phyloP scores from a whole-genome alignment of 495 filamentous ascomycete species.

The Talaromyces trachyspermus region DNA sequence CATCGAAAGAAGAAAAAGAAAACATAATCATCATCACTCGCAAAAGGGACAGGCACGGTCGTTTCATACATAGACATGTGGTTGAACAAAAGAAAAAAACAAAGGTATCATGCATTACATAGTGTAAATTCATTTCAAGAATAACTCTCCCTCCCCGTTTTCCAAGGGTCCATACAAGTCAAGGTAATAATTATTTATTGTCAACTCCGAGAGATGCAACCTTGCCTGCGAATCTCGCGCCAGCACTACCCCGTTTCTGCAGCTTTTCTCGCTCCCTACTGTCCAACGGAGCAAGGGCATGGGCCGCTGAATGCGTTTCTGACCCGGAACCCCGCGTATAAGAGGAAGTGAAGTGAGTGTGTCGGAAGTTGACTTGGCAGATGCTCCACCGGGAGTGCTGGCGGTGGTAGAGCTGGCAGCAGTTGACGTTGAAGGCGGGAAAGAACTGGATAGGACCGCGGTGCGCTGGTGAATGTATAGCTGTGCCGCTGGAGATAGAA shows the following conservation, averaged over 20 bases:
- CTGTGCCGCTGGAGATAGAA: slow-evolving; percentile 66
- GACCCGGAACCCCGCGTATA: slow-evolving; percentile 28
- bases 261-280: slow-evolving; percentile 42
- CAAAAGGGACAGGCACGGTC: neutral
- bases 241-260: slow-evolving; percentile 45
- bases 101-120: slow-evolving; percentile 15
- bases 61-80: neutral
- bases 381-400: slow-evolving; percentile 6
- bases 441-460: slow-evolving; percentile 22
- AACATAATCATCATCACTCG: neutral
- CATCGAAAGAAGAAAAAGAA: neutral
- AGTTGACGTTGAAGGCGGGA: neutral
- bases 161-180: neutral
- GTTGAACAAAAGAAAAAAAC: slow-evolving; percentile 7
- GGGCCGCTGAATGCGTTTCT: slow-evolving; percentile 20
- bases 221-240: slow-evolving; percentile 41
- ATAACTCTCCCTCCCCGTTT: neutral
- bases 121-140: neutral
- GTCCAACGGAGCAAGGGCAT: slow-evolving; percentile 25
- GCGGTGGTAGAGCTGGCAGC: neutral
- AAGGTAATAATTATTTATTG: slow-evolving; percentile 17
- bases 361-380: slow-evolving; percentile 25
- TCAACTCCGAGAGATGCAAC: slow-evolving; percentile 41
- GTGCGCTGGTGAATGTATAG: slow-evolving; percentile 81
- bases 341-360: slow-evolving; percentile 40